phyloP scores from a whole-genome alignment of 352 stramenopile species.

The Globisporangium perplexum region DNA sequence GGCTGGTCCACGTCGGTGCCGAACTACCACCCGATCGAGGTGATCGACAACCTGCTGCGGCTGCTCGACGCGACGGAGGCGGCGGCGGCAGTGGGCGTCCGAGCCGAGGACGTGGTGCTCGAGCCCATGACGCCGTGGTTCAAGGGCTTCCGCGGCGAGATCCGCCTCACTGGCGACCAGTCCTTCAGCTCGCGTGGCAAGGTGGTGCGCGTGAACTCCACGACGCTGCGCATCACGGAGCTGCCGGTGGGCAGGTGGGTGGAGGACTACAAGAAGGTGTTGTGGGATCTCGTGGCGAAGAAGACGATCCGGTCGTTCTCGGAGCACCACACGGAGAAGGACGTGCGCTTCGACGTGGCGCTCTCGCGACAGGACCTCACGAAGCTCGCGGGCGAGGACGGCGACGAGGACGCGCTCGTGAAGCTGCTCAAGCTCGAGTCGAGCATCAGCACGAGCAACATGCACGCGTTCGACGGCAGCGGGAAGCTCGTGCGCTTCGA shows the following conservation, averaged over 20 bases:
- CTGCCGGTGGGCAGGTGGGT: constrained; percentile 97
- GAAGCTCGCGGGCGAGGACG: constrained; percentile 43
- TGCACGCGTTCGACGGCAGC: constrained; percentile 94
- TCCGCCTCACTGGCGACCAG: constrained; percentile 64
- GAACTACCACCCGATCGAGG: constrained; percentile 93
- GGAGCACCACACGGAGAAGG: constrained; percentile 96
- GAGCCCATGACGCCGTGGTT: constrained; percentile 92
- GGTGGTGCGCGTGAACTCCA: constrained; percentile 81
- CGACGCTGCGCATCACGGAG: constrained; percentile 95
- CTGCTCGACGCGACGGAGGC: constrained; percentile 65
- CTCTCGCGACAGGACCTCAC: constrained; percentile 79
- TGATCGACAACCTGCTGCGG: constrained; percentile 94
- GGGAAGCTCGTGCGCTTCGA: constrained; percentile 92
- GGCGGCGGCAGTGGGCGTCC: constrained; percentile 21
- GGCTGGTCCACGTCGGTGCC: constrained; percentile 96
- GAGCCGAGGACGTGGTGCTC: constrained; percentile 24
- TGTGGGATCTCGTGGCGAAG: constrained; percentile 91
- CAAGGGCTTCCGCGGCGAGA: constrained; percentile 92
- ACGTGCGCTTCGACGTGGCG: constrained; percentile 78
- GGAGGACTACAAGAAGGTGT: constrained; percentile 97
- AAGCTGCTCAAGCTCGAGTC: constrained; percentile 94
- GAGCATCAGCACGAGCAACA: constrained; percentile 95
- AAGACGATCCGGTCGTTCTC: constrained; percentile 88
- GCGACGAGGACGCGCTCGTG: constrained; percentile 44
- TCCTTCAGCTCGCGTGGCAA: constrained; percentile 72